Conservation (phyloP, 192 early-diverging fungal genomes). For the Oehlia diaphana region DNA sequence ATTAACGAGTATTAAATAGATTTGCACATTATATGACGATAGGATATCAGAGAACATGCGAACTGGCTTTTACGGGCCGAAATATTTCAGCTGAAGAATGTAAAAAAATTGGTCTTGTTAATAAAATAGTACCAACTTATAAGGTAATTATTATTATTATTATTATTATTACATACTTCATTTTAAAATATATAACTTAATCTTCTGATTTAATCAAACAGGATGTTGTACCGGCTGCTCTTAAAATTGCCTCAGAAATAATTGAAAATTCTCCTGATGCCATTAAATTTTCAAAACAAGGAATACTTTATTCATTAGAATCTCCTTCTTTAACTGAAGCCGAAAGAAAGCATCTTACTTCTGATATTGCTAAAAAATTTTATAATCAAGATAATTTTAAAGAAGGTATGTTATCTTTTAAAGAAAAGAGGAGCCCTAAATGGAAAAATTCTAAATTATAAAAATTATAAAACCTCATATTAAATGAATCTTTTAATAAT, state of each 20-base stretch:
- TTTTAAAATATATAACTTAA: background rate
- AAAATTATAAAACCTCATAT: background rate
- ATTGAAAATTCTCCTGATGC: conserved; percentile 46
- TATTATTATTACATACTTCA: no score
- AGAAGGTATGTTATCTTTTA: conserved; percentile 44
- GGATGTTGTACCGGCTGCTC: conserved; percentile 31
- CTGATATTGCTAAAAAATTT: conserved; percentile 29
- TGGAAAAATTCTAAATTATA: conserved; percentile 36
- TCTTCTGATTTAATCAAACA: background rate
- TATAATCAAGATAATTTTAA: conserved; percentile 31
- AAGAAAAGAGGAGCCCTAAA: conserved; percentile 39
- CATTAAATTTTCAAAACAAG: conserved; percentile 40
- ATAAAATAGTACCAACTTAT: conserved; percentile 32
- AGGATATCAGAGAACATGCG: conserved; percentile 40
- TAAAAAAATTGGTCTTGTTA: conserved; percentile 40
- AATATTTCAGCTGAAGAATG: conserved; percentile 39
- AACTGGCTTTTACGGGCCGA: conserved; percentile 42
- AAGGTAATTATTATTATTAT: background rate
- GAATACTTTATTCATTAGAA: conserved; percentile 37
- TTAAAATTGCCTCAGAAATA: conserved; percentile 37
- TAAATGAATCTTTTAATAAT: no score
- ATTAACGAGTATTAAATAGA: no score
- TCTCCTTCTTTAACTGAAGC: conserved; percentile 36
- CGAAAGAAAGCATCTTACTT: conserved; percentile 29
- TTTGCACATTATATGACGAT: no score